Percentiles rank a stretch among this genome's conserved stretches.
Evolutionary conservation across 148 eudicot species (phyloP).

Genomic region (Talinum fruticosum): DNA sequence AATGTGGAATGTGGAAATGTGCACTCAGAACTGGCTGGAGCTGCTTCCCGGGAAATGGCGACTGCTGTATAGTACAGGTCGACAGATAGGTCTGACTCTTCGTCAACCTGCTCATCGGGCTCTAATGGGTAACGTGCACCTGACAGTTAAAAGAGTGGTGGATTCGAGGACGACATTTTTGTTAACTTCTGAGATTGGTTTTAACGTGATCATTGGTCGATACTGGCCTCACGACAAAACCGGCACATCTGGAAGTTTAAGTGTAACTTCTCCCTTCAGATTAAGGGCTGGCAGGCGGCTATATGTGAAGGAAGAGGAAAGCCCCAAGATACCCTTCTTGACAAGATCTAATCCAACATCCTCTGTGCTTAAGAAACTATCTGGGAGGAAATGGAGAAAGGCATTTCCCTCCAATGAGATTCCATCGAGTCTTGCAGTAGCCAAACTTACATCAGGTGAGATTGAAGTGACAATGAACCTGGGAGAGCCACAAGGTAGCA

Average conservation of each 20-base stretch:
- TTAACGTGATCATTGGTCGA: constrained; percentile 48
- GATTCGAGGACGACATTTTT: constrained; percentile 47
- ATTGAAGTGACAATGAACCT: constrained; percentile 57
- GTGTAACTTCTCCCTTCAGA: constrained; percentile 41
- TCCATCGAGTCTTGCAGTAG: constrained; percentile 88
- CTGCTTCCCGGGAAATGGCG: constrained; percentile 95
- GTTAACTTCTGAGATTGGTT: constrained; percentile 52
- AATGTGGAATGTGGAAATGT: not conserved
- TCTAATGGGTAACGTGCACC: constrained; percentile 61
- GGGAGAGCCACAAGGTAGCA: constrained; percentile 40
- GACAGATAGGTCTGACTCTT: constrained; percentile 80
- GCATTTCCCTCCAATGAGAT: constrained; percentile 66
- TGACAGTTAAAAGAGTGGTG: constrained; percentile 37
- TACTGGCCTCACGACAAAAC: constrained; percentile 85
- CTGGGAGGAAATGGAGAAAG: constrained; percentile 74
- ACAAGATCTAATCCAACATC: constrained; percentile 27
- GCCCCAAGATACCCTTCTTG: constrained; percentile 23
- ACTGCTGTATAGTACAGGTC: constrained; percentile 69
- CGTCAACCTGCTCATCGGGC: constrained; percentile 74
- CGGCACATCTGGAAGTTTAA: constrained; percentile 55
- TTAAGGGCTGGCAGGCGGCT: constrained; percentile 74
- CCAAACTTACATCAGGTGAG: constrained; percentile 56
- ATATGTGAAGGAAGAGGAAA: constrained; percentile 55
- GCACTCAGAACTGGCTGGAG: constrained; percentile 68
- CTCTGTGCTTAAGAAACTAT: constrained; percentile 44